A percentile compares a stretch with the other conserved stretches of the same genome.
These are phyloP conservation scores for Coniochaeta prunicola DNA, from an alignment of 2,329 filamentous ascomycete species.

Conservation along the genomic window DNA sequence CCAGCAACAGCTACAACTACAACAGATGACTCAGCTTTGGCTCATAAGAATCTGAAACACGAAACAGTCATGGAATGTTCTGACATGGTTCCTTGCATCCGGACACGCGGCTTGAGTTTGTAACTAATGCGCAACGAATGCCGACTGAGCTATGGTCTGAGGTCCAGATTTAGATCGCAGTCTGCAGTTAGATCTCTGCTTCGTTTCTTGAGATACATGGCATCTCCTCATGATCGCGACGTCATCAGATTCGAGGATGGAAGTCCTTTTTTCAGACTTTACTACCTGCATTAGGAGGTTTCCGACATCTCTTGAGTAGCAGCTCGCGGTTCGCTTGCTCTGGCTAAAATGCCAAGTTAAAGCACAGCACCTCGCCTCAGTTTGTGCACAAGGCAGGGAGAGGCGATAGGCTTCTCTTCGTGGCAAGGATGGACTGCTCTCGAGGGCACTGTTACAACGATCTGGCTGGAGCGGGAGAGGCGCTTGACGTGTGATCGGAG, in stretches of 20 bases:
- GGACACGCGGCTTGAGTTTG: not conserved
- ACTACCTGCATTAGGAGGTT: not conserved
- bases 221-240: not conserved
- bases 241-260: not conserved
- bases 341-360: not conserved
- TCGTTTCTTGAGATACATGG: not conserved
- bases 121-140: not conserved
- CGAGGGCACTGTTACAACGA: not conserved
- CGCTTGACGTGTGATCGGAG: not conserved
- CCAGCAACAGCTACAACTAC: not conserved
- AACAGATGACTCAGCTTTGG: not conserved
- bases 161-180: not conserved
- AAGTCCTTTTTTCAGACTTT: not conserved
- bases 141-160: not conserved
- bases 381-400: not conserved
- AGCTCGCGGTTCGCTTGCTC: not conserved
- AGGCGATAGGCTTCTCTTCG: not conserved
- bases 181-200: not conserved
- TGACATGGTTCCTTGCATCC: not conserved
- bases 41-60: not conserved
- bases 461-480: not conserved
- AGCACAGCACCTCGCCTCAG: not conserved
- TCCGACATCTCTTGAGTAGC: not conserved
- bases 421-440: not conserved
- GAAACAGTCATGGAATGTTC: slow-evolving; percentile 1